Conservation (phyloP, 257 asterid genomes). For the Salvia hispanica region DNA sequence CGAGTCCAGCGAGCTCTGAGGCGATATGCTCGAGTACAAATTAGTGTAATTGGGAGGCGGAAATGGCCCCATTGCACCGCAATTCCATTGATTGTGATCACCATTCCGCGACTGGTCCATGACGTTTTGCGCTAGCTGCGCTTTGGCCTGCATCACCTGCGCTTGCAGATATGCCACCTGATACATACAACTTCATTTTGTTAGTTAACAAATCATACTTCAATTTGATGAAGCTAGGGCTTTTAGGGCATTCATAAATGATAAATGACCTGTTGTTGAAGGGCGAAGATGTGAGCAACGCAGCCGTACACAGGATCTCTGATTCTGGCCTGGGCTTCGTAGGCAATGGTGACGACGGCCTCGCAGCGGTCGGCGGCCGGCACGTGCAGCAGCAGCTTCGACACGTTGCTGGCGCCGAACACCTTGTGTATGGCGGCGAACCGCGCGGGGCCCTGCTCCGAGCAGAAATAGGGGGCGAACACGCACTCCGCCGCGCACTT, state of each 20-base stretch:
- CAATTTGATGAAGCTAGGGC: no score
- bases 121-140: constrained; percentile 61
- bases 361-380: constrained; percentile 72
- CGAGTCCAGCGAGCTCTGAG: constrained; percentile 75
- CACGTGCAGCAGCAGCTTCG: constrained; percentile 68
- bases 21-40: constrained; percentile 46
- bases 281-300: constrained; percentile 71
- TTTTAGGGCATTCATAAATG: no score
- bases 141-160: constrained; percentile 72
- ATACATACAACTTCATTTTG: no score
- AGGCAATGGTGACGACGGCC: constrained; percentile 81
- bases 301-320: constrained; percentile 89
- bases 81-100: constrained; percentile 42
- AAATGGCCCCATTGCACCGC: constrained; percentile 31
- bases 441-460: constrained; percentile 86
- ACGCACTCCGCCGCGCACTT: constrained; percentile 79
- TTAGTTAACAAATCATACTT: no score
- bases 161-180: constrained; percentile 85
- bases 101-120: constrained; percentile 42
- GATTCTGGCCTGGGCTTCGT: constrained; percentile 90
- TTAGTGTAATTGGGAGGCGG: constrained; percentile 37
- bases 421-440: constrained; percentile 93
- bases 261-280: constrained; percentile 71
- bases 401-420: constrained; percentile 91
- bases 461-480: constrained; percentile 80